A percentile compares a stretch with the other conserved stretches of the same genome.
Conservation (phyloP, 139 green algal species). For the Penium margaritaceum region DNA sequence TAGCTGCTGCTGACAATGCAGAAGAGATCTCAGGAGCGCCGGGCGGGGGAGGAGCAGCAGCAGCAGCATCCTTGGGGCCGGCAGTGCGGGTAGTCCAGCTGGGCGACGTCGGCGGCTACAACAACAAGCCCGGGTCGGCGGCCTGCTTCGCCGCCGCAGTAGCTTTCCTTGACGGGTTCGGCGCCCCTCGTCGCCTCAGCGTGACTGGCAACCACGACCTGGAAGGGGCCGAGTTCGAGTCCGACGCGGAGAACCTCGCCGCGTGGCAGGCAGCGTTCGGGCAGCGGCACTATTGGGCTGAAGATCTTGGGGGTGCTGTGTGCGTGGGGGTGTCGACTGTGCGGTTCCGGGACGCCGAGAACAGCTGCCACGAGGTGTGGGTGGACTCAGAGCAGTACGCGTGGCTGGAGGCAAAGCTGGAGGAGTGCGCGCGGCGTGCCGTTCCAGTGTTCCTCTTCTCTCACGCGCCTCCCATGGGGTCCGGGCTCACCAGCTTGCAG, state of each 20-base stretch:
- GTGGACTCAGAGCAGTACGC: conserved; percentile 45
- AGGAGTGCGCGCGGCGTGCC: conserved; percentile 4
- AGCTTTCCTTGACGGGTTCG: conserved; percentile 44
- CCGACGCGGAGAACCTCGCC: conserved; percentile 43
- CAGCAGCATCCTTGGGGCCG: not conserved
- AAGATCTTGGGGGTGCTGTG: conserved; percentile 5
- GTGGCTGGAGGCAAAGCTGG: conserved; percentile 41
- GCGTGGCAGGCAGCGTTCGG: conserved; percentile 37
- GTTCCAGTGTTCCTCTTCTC: conserved; percentile 46
- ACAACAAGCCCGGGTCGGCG: conserved; percentile 55
- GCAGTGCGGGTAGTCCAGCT: conserved; percentile 58
- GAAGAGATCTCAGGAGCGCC: no score
- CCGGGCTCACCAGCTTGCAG: conserved; percentile 46
- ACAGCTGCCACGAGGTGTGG: conserved; percentile 48
- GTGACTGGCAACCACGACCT: conserved; percentile 50
- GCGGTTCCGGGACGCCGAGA: conserved; percentile 29
- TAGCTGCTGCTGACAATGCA: no score
- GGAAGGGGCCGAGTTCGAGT: conserved; percentile 46
- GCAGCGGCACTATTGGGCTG: conserved; percentile 36
- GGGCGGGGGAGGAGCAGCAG: not conserved
- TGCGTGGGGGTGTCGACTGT: conserved; percentile 42
- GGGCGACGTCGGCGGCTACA: conserved; percentile 71
- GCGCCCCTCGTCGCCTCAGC: conserved; percentile 21
- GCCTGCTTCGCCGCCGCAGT: conserved; percentile 60
- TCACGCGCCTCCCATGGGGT: conserved; percentile 47